phyloP scores from a whole-genome alignment of 164 flowering plant species.

The Paratinospora sagittata region DNA sequence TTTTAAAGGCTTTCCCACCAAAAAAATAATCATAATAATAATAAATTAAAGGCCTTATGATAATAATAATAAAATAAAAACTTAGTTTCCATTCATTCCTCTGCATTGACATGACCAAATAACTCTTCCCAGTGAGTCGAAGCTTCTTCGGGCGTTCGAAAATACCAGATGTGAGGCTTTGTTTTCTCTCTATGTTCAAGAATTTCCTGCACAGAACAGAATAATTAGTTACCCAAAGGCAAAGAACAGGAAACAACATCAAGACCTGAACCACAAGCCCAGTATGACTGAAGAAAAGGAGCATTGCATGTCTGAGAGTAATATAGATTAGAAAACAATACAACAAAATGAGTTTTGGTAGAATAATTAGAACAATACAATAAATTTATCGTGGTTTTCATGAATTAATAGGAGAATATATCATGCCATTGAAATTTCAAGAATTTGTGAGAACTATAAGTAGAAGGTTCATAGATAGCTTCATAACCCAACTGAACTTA shows the following conservation, averaged over 20 bases:
- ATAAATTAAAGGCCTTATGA: no score
- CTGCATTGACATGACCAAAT: conserved; percentile 46
- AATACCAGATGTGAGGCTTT: conserved; percentile 52
- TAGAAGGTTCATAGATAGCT: neutral
- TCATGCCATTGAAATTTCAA: no score
- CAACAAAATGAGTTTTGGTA: no score
- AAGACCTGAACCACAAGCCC: neutral
- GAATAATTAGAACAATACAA: no score
- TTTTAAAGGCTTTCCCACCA: no score
- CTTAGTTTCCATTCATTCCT: no score
- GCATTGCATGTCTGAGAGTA: no score
- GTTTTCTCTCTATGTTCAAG: conserved; percentile 50
- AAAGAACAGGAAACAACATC: neutral
- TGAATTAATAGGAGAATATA: no score
- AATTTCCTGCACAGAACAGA: conserved; percentile 13
- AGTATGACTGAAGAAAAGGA: neutral
- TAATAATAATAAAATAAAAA: no score
- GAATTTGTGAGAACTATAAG: neutral
- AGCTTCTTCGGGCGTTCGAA: conserved; percentile 59
- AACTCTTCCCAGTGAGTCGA: conserved; percentile 41
- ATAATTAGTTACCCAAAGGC: neutral
- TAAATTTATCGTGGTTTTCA: no score
- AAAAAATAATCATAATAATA: no score
- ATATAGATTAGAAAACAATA: no score
- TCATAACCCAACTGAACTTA: neutral